These are phyloP conservation scores for Arachnopeziza araneosa DNA, from an alignment of 2,329 filamentous ascomycete species.

Conservation along the genomic window DNA sequence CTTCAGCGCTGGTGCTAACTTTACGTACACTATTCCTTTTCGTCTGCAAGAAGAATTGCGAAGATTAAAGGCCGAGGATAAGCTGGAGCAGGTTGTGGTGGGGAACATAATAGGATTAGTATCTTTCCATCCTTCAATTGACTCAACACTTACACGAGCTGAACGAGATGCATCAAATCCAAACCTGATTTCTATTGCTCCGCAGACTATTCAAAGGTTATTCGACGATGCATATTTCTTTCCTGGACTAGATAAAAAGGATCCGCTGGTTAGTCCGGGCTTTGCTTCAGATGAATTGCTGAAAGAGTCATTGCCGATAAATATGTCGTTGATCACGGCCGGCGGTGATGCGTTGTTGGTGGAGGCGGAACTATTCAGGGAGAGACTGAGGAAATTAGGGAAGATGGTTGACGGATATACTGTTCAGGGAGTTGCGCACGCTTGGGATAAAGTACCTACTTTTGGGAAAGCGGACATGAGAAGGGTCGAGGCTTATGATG, in stretches of 20 bases:
- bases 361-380: too few relatives aligned
- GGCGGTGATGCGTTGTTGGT: too few relatives aligned
- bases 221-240: slow-evolving; percentile 18
- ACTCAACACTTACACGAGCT: slow-evolving; percentile 8
- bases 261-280: slow-evolving; percentile 14
- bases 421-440: too few relatives aligned
- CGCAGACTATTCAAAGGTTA: slow-evolving; percentile 2
- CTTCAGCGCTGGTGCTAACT: slow-evolving; percentile 39
- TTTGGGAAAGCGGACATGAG: too few relatives aligned
- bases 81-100: neutral
- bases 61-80: neutral
- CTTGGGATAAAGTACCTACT: too few relatives aligned
- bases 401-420: too few relatives aligned
- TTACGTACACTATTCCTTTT: slow-evolving; percentile 12
- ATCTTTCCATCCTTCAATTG: slow-evolving; percentile 13
- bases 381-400: too few relatives aligned
- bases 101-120: slow-evolving; percentile 10
- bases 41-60: slow-evolving; percentile 10
- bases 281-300: slow-evolving; percentile 17
- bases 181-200: slow-evolving; percentile 8
- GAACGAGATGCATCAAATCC: slow-evolving; percentile 11
- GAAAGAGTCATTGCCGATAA: slow-evolving; percentile 12
- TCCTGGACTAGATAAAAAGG: slow-evolving; percentile 7
- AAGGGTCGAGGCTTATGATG: too few relatives aligned
- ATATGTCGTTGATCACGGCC: too few relatives aligned